A percentile compares a stretch with the other conserved stretches of the same genome.
Evolutionary conservation across 2,329 filamentous ascomycete species (phyloP).

Genomic region (Canariomyces notabilis): DNA sequence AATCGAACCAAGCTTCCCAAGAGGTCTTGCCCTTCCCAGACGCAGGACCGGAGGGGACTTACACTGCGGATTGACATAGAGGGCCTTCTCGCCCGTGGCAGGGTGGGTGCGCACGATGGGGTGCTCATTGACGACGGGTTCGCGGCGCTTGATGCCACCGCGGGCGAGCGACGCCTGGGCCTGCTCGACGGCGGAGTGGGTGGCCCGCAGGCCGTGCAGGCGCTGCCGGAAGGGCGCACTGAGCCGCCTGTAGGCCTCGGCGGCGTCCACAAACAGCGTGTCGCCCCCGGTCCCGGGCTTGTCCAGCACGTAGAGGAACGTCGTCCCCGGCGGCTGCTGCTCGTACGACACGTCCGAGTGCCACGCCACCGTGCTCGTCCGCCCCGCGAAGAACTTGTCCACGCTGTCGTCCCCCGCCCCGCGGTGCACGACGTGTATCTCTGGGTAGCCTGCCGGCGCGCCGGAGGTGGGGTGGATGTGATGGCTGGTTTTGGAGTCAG

Average conservation of each 20-base stretch:
- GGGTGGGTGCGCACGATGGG: slow-evolving; percentile 79
- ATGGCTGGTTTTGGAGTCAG: slow-evolving; percentile 37
- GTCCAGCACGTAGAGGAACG: slow-evolving; percentile 85
- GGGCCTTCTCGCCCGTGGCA: slow-evolving; percentile 73
- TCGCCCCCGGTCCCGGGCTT: slow-evolving; percentile 75
- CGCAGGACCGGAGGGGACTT: slow-evolving; percentile 30
- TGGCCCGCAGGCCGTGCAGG: slow-evolving; percentile 72
- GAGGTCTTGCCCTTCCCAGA: background rate
- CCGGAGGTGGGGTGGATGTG: slow-evolving; percentile 71
- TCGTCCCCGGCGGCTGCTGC: slow-evolving; percentile 81
- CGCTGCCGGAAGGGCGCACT: slow-evolving; percentile 74
- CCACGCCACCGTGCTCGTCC: slow-evolving; percentile 81
- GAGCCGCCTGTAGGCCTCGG: slow-evolving; percentile 74
- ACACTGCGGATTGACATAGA: slow-evolving; percentile 82
- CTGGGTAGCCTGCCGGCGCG: slow-evolving; percentile 61
- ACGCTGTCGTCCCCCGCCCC: slow-evolving; percentile 59
- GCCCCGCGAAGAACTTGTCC: slow-evolving; percentile 55
- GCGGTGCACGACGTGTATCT: slow-evolving; percentile 69
- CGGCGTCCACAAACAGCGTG: slow-evolving; percentile 76
- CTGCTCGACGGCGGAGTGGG: slow-evolving; percentile 80
- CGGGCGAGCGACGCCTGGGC: slow-evolving; percentile 61
- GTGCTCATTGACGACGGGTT: slow-evolving; percentile 69
- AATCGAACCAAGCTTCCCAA: background rate
- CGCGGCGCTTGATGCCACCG: slow-evolving; percentile 67
- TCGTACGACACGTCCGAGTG: slow-evolving; percentile 88